Evolutionary conservation across 805 yeast genomes (phyloP), one percentile per base, ranked within the genome.

Genomic region (Saccharomycopsis babjevae): DNA sequence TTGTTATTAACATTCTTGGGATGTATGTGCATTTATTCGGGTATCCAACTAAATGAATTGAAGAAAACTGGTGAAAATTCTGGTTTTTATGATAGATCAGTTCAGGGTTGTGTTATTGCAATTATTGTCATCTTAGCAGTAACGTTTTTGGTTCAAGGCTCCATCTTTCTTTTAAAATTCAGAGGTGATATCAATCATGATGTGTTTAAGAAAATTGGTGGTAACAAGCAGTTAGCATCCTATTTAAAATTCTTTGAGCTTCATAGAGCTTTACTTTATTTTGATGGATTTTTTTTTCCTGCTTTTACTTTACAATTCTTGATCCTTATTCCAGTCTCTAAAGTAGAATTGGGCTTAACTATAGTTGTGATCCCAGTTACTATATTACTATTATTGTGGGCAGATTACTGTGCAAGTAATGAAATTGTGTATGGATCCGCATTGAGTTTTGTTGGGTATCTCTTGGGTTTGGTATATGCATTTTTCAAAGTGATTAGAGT

Each of bases 281-380:
- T 71, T 54, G 73, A 71, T 59, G 69, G 69, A 18, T 76, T 75
- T 68, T 76, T 75, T 68, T 75, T 76, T 59, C 64, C 74, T 20
- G 79, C 76, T 1, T 76, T 75, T 67, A 74, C 78, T 5, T 68
- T 75, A 11, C 79, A 76, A 62, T 76, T 74, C 61, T 64, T 75
- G 18, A 76, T 74, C 30, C 75, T 76, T 59, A 75, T 76, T 76
- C 69, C 76, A 13, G 66, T 72, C 25, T 68, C 66, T 57, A 71
- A 74, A 5, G 67, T 65, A 5, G 79, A 76, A 64, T 74, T 76
- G 63, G 75, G 73, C n/a, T 64, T 76, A 34, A 76, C 79, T 0
- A 68, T 73, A 25, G 65, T 70, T 50, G 75, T 75, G 55, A 67
- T 76, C 20, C 78, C 79, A 3, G 64, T 57, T 8, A 34, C 59